Base-by-base conservation (phyloP, 2,329 filamentous ascomycete genomes). In the Verticillium isaacii region DNA sequence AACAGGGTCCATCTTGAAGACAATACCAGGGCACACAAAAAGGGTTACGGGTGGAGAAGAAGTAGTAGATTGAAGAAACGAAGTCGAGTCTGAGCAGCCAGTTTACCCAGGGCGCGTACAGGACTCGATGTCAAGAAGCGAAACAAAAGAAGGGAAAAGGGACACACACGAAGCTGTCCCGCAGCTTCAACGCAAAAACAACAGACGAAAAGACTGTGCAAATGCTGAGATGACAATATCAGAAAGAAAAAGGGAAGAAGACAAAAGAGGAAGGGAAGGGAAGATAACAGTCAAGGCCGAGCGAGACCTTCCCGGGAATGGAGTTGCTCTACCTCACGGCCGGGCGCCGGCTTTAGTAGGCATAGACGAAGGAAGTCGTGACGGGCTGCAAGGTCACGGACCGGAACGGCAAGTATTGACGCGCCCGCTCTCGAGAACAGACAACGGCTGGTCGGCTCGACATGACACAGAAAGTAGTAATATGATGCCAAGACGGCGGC, bases 111-210 rank as follows among this genome's bases (percentile, higher is more conserved):
- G 67, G 67, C 71, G 62, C 60, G 62, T 62, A 64, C 61, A 56
- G 58, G 32, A 39, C 58, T 58, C 60, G 52, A 66, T 58, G 62
- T 59, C 63, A 59, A 64, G 61, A 52, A 62, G 65, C n/a, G 1
- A 9, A 60, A 32, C 55, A 65, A 65, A 61, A 61, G 61, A 64
- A 63, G 64, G 63, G 57, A 67, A 68, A 63, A 63, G 60, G 56
- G 29, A 29, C 29, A 69, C 65, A 68, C 64, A 58, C 61, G 70
- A 72, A 75, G 73, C 72, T 70, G 75, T 70, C 74, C 75, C 54
- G 76, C 75, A 71, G 76, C 73, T 71, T 71, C 66, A 61, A 66
- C 65, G 64, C 66, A 62, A 60, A 59, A 62, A 67, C 50, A 63
- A 61, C 57, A 63, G 65, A 64, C 60, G 61, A 62, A 64, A 62